phyloP scores from a whole-genome alignment of 495 filamentous ascomycete genomes.

The Cryomyces minteri region DNA sequence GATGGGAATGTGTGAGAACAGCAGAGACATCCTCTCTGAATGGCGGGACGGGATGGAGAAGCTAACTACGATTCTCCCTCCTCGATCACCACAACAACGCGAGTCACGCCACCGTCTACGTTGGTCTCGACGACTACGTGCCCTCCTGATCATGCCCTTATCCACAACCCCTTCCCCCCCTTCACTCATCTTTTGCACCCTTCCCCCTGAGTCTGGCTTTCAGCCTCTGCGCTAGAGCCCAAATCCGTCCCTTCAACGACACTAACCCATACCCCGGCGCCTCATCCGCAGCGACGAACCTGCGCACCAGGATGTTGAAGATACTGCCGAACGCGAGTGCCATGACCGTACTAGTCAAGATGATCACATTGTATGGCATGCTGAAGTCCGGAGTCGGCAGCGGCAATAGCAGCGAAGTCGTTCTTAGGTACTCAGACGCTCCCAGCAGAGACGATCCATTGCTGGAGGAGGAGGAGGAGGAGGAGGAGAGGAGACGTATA shows the following conservation, averaged over 20 bases:
- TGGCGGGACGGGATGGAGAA: too few relatives aligned
- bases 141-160: too few relatives aligned
- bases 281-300: slow-evolving; percentile 77
- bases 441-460: neutral
- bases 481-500: slow-evolving; percentile 45
- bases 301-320: slow-evolving; percentile 77
- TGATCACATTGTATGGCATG: slow-evolving; percentile 99
- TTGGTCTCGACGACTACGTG: too few relatives aligned
- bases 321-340: slow-evolving; percentile 92
- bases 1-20: too few relatives aligned
- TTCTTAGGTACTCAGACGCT: slow-evolving; percentile 50
- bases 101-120: too few relatives aligned
- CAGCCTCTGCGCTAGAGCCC: slow-evolving; percentile 22
- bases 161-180: neutral
- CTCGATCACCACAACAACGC: too few relatives aligned
- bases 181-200: too few relatives aligned
- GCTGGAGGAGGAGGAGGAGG: slow-evolving; percentile 6
- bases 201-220: slow-evolving; percentile 17
- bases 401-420: slow-evolving; percentile 68
- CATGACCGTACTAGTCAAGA: slow-evolving; percentile 93
- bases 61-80: too few relatives aligned
- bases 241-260: slow-evolving; percentile 24
- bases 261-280: slow-evolving; percentile 30
- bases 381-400: slow-evolving; percentile 95
- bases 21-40: too few relatives aligned